A percentile compares a stretch with the other conserved stretches of the same genome.
phyloP scores from a whole-genome alignment of 345 rosid genomes.

The Moricandia moricandioides region DNA sequence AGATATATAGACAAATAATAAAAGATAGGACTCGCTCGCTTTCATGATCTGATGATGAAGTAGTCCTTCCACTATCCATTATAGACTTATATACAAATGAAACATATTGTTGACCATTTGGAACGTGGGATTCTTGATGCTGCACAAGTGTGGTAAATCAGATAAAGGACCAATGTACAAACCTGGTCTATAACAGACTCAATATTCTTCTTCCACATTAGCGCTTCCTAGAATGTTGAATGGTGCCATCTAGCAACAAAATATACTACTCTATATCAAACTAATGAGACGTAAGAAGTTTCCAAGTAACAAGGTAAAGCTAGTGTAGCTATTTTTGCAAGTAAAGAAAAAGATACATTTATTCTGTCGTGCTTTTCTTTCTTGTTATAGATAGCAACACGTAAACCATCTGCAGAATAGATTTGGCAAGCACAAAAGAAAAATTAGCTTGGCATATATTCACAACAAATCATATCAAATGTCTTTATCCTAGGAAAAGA shows the following conservation, averaged over 20 bases:
- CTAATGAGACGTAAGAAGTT: no score
- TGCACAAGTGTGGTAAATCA: slow-evolving; percentile 39
- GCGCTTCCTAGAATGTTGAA: slow-evolving; percentile 82
- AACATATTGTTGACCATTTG: slow-evolving; percentile 6
- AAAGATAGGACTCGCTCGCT: slow-evolving; percentile 79
- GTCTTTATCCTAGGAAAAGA: no score
- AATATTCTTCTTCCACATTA: slow-evolving; percentile 90
- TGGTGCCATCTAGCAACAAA: slow-evolving; percentile 56
- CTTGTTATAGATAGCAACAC: no score
- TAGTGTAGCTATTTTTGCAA: no score
- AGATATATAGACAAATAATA: neutral
- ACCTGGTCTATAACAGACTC: slow-evolving; percentile 97
- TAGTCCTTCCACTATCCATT: slow-evolving; percentile 72
- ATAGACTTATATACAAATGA: slow-evolving; percentile 95
- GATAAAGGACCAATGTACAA: slow-evolving; percentile 9
- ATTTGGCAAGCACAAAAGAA: no score
- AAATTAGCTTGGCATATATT: no score
- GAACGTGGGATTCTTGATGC: slow-evolving; percentile 80
- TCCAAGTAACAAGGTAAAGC: no score
- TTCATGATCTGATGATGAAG: slow-evolving; percentile 94
- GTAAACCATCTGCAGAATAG: no score
- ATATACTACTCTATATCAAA: slow-evolving; percentile 15
- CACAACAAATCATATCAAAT: no score
- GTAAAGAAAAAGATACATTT: no score
- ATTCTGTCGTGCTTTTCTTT: no score